Evolutionary conservation across 805 yeast species (phyloP).

Genomic region (Yarrowia hollandica): DNA sequence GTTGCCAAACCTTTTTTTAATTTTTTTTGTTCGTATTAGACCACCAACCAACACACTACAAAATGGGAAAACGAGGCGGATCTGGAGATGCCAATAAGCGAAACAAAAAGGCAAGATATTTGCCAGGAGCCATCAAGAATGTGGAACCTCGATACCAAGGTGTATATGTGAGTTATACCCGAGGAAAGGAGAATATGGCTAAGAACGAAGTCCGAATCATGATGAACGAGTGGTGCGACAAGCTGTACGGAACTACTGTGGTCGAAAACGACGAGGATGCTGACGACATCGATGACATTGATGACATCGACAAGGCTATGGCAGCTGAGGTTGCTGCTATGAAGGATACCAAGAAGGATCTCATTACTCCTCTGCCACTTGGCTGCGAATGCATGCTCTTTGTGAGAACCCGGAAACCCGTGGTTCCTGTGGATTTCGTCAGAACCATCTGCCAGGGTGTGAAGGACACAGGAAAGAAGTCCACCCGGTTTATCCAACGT

Average conservation of each 20-base stretch:
- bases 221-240: conserved; percentile 49
- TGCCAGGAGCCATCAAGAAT: conserved; percentile 30
- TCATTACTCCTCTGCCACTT: conserved; percentile 35
- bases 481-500: conserved; percentile 74
- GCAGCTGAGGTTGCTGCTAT: conserved; percentile 62
- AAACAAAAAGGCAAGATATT: conserved; percentile 28
- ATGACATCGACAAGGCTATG: conserved; percentile 56
- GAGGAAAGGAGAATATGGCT: conserved; percentile 76
- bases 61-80: conserved; percentile 4
- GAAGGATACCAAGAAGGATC: conserved; percentile 43
- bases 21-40: not conserved
- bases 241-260: not conserved
- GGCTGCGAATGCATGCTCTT: conserved; percentile 61
- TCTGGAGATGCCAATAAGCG: conserved; percentile 22
- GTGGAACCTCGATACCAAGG: conserved; percentile 87
- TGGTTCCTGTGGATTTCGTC: conserved; percentile 75
- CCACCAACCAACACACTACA: not conserved
- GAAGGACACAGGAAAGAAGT: conserved; percentile 48
- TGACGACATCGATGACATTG: conserved; percentile 54
- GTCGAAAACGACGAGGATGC: conserved; percentile 45
- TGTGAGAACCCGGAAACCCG: conserved; percentile 74
- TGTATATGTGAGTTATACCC: conserved; percentile 81
- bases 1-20: not conserved
- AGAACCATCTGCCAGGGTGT: conserved; percentile 62
- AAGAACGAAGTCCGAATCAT: conserved; percentile 67